phyloP scores from a whole-genome alignment of 2,329 filamentous ascomycete genomes.

The Ophiocordyceps unilateralis region DNA sequence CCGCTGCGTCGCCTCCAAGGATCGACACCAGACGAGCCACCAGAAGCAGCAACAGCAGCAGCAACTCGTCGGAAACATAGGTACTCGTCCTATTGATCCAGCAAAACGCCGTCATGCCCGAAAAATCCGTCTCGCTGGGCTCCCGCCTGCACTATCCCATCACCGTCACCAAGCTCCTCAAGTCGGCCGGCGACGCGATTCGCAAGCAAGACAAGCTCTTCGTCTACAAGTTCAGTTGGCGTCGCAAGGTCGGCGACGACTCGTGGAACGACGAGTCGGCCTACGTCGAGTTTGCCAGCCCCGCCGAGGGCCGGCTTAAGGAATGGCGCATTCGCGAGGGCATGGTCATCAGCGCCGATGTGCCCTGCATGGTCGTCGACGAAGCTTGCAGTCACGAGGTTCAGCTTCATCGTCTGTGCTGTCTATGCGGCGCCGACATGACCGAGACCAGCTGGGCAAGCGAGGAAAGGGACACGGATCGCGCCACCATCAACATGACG shows the following conservation, averaged over 20 bases:
- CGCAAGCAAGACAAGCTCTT: slow-evolving; percentile 63
- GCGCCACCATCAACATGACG: slow-evolving; percentile 86
- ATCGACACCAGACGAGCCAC: slow-evolving; percentile 14
- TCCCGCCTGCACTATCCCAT: slow-evolving; percentile 75
- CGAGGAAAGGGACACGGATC: slow-evolving; percentile 59
- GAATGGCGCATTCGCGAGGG: slow-evolving; percentile 60
- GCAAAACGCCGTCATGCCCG: slow-evolving; percentile 14
- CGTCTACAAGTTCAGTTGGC: slow-evolving; percentile 73
- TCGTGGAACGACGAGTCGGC: slow-evolving; percentile 46
- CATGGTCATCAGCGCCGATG: slow-evolving; percentile 41
- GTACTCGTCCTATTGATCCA: too few relatives aligned
- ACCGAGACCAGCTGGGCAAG: slow-evolving; percentile 76
- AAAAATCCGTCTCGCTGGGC: slow-evolving; percentile 32
- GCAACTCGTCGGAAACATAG: too few relatives aligned
- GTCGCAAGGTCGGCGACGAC: slow-evolving; percentile 56
- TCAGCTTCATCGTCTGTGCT: slow-evolving; percentile 82
- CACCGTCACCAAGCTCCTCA: slow-evolving; percentile 73
- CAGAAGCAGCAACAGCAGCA: too few relatives aligned
- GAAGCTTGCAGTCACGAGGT: slow-evolving; percentile 84
- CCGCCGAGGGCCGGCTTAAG: slow-evolving; percentile 62
- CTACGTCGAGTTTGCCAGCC: slow-evolving; percentile 62
- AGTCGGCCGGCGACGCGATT: slow-evolving; percentile 56
- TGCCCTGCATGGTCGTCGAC: slow-evolving; percentile 55
- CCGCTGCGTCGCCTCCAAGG: slow-evolving; percentile 10
- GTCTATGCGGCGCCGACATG: slow-evolving; percentile 90